These are phyloP conservation scores for Gremmenia infestans DNA, from an alignment of 2,329 filamentous ascomycete genomes.

Conservation along the genomic window DNA sequence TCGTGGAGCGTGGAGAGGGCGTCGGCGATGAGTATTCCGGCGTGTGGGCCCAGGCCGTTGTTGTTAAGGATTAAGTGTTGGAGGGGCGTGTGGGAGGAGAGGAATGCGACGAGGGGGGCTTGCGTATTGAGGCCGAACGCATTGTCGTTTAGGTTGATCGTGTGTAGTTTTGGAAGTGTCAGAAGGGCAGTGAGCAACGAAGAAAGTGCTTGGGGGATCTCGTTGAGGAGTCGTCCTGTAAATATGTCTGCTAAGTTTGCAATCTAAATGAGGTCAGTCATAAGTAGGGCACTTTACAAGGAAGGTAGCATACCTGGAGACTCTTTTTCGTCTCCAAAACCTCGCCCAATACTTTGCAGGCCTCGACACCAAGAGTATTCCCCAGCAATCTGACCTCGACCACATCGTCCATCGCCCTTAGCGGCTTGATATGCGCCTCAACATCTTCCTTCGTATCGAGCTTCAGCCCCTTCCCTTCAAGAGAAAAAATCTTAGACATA, in stretches of 20 bases:
- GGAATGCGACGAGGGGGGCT: constrained; percentile 86
- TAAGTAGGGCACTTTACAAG: not conserved
- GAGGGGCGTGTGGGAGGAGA: constrained; percentile 80
- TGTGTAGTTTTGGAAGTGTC: constrained; percentile 79
- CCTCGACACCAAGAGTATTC: constrained; percentile 88
- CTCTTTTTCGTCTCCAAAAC: constrained; percentile 80
- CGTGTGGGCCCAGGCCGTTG: constrained; percentile 90
- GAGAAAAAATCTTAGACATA: constrained; percentile 74
- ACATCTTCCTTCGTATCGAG: constrained; percentile 85
- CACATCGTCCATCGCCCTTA: constrained; percentile 66
- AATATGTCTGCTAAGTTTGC: constrained; percentile 97
- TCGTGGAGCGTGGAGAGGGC: constrained; percentile 76
- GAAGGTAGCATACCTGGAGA: constrained; percentile 53
- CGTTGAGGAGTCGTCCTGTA: constrained; percentile 84
- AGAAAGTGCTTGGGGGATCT: constrained; percentile 87
- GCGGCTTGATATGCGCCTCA: constrained; percentile 72
- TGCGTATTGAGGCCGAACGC: constrained; percentile 95
- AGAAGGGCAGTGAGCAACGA: constrained; percentile 81
- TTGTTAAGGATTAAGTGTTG: constrained; percentile 97
- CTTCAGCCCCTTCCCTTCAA: constrained; percentile 89
- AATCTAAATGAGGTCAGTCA: constrained; percentile 40
- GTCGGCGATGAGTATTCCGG: constrained; percentile 83
- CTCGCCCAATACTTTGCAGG: constrained; percentile 78
- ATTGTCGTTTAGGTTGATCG: constrained; percentile 95
- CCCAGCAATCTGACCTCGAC: constrained; percentile 84